A percentile compares a stretch with the other conserved stretches of the same genome.
Conservation (phyloP, 495 filamentous ascomycete species). For the Lineolata rhizophorae region DNA sequence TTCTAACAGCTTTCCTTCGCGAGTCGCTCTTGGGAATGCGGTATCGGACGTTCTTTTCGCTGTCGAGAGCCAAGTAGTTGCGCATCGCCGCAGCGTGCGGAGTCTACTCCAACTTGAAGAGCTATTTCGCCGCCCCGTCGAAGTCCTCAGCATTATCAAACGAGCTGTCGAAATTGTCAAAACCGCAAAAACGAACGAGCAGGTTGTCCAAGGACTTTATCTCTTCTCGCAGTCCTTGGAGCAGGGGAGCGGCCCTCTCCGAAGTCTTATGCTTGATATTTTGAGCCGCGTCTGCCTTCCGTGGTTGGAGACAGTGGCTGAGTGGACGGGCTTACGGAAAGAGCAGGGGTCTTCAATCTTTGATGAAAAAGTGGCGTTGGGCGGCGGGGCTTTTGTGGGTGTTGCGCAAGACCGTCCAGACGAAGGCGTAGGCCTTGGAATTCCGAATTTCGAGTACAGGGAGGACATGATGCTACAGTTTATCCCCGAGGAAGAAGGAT, state of each 20-base stretch:
- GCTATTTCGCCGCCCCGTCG: slow-evolving; percentile 37
- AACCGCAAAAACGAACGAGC: slow-evolving; percentile 36
- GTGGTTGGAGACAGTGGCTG: slow-evolving; percentile 49
- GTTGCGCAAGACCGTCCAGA: too few species aligned
- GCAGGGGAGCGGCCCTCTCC: slow-evolving; percentile 36
- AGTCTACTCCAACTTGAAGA: slow-evolving; percentile 49
- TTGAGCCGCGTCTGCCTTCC: slow-evolving; percentile 40
- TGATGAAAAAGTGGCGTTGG: too few species aligned
- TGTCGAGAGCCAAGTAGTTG: slow-evolving; percentile 32
- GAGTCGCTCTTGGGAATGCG: slow-evolving; percentile 38
- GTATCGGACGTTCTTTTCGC: slow-evolving; percentile 30
- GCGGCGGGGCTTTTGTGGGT: too few species aligned
- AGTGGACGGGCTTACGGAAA: slow-evolving; percentile 54
- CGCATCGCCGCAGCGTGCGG: slow-evolving; percentile 16
- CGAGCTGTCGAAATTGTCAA: slow-evolving; percentile 33
- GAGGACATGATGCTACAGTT: slow-evolving; percentile 9
- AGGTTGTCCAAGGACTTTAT: slow-evolving; percentile 45
- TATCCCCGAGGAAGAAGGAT: slow-evolving; percentile 9
- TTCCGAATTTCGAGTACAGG: slow-evolving; percentile 4
- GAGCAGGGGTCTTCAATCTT: slow-evolving; percentile 30
- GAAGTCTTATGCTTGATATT: slow-evolving; percentile 40
- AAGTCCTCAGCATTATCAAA: slow-evolving; percentile 38
- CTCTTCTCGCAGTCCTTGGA: slow-evolving; percentile 39
- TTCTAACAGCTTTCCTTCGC: slow-evolving; percentile 23
- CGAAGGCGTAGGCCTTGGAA: too few species aligned